Conservation (phyloP, 345 rosid genomes). For the Firmiana major region DNA sequence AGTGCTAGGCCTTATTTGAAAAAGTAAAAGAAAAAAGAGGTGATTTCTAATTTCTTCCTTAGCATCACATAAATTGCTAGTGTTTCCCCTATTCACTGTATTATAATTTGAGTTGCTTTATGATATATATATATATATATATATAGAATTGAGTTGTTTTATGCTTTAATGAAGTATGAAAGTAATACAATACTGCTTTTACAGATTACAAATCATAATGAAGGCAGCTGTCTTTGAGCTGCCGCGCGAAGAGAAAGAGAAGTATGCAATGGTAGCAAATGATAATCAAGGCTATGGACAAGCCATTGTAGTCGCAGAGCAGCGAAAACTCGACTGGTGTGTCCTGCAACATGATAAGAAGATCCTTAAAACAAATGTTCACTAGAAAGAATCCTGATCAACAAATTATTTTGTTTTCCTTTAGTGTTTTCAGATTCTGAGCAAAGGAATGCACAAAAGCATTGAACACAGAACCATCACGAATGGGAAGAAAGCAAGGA, state of each 20-base stretch:
- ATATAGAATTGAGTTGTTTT: too few relatives aligned
- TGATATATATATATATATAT: too few relatives aligned
- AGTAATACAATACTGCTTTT: too few relatives aligned
- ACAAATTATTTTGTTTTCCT: neutral
- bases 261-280: neutral
- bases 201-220: too few relatives aligned
- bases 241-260: neutral
- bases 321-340: neutral
- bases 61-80: too few relatives aligned
- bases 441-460: neutral
- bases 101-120: too few relatives aligned
- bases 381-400: neutral
- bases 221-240: slow-evolving; percentile 8
- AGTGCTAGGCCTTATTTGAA: too few relatives aligned
- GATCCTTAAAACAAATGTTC: too few relatives aligned
- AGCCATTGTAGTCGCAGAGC: neutral
- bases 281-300: neutral
- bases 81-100: too few relatives aligned
- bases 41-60: too few relatives aligned
- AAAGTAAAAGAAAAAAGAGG: too few relatives aligned
- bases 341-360: neutral
- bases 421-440: neutral
- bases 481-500: neutral
- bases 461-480: neutral
- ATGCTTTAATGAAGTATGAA: too few relatives aligned